Base-by-base conservation (phyloP, 2,329 filamentous ascomycete genomes). In the Calonectria pseudoreteaudii region DNA sequence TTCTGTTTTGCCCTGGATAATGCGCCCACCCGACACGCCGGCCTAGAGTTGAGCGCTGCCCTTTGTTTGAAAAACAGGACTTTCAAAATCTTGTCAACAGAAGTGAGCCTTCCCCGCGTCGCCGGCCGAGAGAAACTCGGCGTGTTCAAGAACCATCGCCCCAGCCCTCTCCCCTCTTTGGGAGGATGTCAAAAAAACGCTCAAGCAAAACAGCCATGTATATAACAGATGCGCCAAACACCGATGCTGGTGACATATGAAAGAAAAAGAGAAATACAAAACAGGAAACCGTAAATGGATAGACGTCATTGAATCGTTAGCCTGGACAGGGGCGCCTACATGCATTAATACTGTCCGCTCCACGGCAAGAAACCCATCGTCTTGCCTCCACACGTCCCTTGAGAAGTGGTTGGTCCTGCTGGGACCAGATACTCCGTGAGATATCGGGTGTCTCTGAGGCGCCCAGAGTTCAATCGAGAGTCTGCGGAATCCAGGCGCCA, bases 291-390 rank as follows among this genome's bases (percentile, higher is more conserved):
- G 66, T 30, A 58, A 68, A 73, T 49, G 60, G 71, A 73, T 58
- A 74, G 73, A 74, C 60, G 75, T 77, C 78, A 73, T 81, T 62
- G 73, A 79, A 79, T 80, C 79, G 73, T 81, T 74, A 79, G 72
- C 70, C 62, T 18, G 73, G 70, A 72, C 75, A 74, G 58, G 62
- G 65, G 28, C 60, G 62, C 68, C 73, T 56, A 50, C 65, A 62
- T 74, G 68, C 64, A 70, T 66, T 74, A 67, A 74, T 69, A 72
- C 71, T 72, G 68, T 71, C 70, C 72, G 71, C 75, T 75, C 74
- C 60, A 68, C 49, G 60, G 68, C 71, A 73, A 68, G 68, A 71
- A 52, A 66, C 30, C 65, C 52, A 72, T 52, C 49, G 64, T 66
- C 72, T 71, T 64, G 68, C 74, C 71, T 73, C 73, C 36, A 66